Base-by-base conservation (phyloP, 352 stramenopile genomes). In the Pythium grandisporangium region DNA sequence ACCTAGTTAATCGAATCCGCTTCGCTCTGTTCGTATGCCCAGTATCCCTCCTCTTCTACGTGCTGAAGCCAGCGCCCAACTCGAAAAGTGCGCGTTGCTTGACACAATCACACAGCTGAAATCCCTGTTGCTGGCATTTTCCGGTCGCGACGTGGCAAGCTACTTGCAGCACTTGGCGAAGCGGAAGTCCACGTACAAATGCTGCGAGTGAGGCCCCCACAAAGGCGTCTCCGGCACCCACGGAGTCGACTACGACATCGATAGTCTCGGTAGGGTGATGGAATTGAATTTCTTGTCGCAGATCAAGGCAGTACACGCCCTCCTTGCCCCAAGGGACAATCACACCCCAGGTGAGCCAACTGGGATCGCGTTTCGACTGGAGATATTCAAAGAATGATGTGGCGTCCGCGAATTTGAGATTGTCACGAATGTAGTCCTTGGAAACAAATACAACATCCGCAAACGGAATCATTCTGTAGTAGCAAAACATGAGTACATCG, bases 211-310 rank as follows among this genome's bases (percentile, higher is more conserved):
- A 53, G 13, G 74, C 68, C 0, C 72, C 78, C 40, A 91, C 84
- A 37, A 88, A 85, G 17, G 74, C 57, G 41, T 91, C 74, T 4
- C 78, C 78, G 4, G 78, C 78, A 4, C 78, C 78, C 26, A 85
- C 78, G 2, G 78, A 84, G 49, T 88, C 73, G 21, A 86, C 50
- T 1, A 81, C 56, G 14, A 24, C 8, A 10, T 55, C 56, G 22
- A 85, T 49, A 5, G 48, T 32, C 27, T 51, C 34, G 36, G 73
- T 54, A 4, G 48, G 23, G 6, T 82, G 63, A 23, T 80, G 70
- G n/a, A n/a, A n/a, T n/a, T n/a, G n/a, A 38, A 68, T 49, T 1
- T 45, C 34, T 20, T 19, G 30, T 0, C 6, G 29, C 30, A 63
- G 58, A 8, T 73, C 48, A 20, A 73, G 44, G 48, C 63, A 85